Evolutionary conservation across 768 basidiomycete species (phyloP).

Genomic region (Kwoniella mangroviensis): DNA sequence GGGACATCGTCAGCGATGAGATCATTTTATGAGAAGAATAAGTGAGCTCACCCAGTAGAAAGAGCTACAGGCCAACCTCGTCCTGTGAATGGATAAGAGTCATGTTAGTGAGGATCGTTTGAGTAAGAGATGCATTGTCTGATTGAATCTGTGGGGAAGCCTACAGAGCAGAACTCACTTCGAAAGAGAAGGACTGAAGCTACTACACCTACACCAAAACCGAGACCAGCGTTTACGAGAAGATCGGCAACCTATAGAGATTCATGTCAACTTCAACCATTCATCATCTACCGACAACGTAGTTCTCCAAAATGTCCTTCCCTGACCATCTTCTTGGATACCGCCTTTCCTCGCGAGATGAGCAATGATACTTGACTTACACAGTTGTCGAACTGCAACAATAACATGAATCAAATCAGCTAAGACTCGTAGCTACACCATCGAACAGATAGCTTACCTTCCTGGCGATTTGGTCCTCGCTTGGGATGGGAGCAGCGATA

Average conservation of each 20-base stretch:
- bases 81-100: conserved; percentile 32
- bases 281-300: neutral
- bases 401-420: conserved; percentile 5
- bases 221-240: conserved; percentile 57
- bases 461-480: conserved; percentile 86
- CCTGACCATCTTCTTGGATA: neutral
- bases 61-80: conserved; percentile 59
- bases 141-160: no score
- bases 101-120: neutral
- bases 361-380: conserved; percentile 28
- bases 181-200: conserved; percentile 58
- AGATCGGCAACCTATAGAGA: conserved; percentile 53
- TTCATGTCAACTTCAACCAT: neutral
- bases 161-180: conserved; percentile 41
- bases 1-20: neutral
- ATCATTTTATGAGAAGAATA: neutral
- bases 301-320: neutral
- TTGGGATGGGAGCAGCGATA: conserved; percentile 65
- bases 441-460: conserved; percentile 67
- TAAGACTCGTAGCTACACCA: neutral
- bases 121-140: neutral
- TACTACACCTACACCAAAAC: conserved; percentile 59
- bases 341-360: neutral
- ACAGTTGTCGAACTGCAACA: conserved; percentile 55
- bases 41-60: conserved; percentile 54